Conservation (phyloP, 2,329 filamentous ascomycete species). For the Scorias spongiosa region DNA sequence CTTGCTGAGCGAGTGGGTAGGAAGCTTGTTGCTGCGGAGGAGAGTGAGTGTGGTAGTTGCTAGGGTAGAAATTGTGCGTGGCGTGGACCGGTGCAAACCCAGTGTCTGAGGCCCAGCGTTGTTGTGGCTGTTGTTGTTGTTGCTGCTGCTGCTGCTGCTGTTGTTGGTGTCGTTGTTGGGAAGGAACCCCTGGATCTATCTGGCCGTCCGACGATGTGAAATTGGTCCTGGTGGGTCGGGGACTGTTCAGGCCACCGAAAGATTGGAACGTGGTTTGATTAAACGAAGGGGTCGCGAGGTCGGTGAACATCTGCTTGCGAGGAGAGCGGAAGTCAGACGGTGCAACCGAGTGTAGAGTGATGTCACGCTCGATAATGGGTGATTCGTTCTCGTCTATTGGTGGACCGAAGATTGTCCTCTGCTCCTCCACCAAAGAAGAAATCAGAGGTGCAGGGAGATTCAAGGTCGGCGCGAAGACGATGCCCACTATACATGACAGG, state of each 20-base stretch:
- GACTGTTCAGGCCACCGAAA: constrained; percentile 1
- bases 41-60: not conserved
- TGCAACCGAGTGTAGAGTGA: constrained; percentile 2
- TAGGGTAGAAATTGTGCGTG: constrained; percentile 1
- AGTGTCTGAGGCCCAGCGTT: constrained; percentile 9
- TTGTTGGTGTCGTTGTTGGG: not conserved
- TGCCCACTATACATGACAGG: constrained; percentile 36
- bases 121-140: not conserved
- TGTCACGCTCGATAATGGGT: constrained; percentile 18
- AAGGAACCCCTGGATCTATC: not conserved
- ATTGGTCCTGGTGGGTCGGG: not conserved
- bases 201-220: not conserved
- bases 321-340: constrained; percentile 38
- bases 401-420: constrained; percentile 67
- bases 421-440: constrained; percentile 84
- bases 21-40: constrained; percentile 10
- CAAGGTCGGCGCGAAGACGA: constrained; percentile 92
- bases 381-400: constrained; percentile 40
- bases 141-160: not conserved
- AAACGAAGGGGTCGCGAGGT: constrained; percentile 49
- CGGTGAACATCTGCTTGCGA: constrained; percentile 49
- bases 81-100: constrained; percentile 20
- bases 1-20: constrained; percentile 19
- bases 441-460: constrained; percentile 95
- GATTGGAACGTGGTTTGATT: constrained; percentile 34